phyloP scores from a whole-genome alignment of 306 rosid species.

The Boehmeria nivea region DNA sequence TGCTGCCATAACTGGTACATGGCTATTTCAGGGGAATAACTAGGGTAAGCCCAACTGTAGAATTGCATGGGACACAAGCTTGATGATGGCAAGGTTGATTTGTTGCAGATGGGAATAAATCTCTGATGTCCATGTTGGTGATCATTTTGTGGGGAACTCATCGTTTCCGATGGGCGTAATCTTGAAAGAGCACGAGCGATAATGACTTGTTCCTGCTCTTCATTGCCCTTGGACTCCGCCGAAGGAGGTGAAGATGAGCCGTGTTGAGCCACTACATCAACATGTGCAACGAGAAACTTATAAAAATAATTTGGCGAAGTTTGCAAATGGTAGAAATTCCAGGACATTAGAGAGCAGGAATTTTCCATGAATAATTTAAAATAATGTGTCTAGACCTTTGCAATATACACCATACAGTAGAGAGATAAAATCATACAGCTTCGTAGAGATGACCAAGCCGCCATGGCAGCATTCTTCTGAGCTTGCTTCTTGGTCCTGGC shows the following conservation, averaged over 20 bases:
- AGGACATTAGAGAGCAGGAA: too few species aligned
- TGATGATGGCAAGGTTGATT: constrained; percentile 33
- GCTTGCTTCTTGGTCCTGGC: constrained; percentile 86
- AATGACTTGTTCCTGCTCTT: constrained; percentile 65
- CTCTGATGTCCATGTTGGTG: constrained; percentile 27
- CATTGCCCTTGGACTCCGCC: constrained; percentile 38
- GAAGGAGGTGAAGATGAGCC: constrained; percentile 36
- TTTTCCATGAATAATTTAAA: constrained; percentile 15
- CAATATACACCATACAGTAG: neutral
- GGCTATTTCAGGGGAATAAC: constrained; percentile 45
- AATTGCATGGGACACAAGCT: constrained; percentile 36
- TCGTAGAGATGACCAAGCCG: constrained; percentile 76
- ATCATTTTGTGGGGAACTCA: constrained; percentile 25
- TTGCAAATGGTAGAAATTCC: neutral
- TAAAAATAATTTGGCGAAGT: neutral
- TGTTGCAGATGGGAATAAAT: constrained; percentile 22
- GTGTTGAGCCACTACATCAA: constrained; percentile 62
- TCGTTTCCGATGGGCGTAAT: constrained; percentile 34
- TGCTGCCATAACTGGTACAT: constrained; percentile 76
- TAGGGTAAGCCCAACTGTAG: constrained; percentile 43
- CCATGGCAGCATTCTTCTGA: constrained; percentile 74
- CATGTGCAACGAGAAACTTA: constrained; percentile 16
- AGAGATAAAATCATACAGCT: constrained; percentile 42
- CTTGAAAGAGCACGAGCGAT: constrained; percentile 57
- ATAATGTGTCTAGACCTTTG: constrained; percentile 1